Conservation (phyloP, 495 filamentous ascomycete species). For the Hypoxylon cercidicola region DNA sequence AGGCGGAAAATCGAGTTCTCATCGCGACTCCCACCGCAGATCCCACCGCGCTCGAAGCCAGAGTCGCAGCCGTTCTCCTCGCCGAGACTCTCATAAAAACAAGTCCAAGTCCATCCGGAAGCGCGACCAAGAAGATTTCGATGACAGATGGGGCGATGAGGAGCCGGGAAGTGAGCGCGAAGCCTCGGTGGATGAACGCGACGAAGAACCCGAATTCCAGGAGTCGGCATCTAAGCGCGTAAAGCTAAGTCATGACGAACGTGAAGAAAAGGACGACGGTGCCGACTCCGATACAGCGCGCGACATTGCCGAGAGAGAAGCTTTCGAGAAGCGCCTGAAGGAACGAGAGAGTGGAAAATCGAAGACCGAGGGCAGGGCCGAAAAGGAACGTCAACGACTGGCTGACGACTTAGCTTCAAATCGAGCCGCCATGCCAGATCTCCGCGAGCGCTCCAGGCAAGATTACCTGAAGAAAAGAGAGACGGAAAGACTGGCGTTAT, state of each 20-base stretch:
- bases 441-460: slow-evolving; percentile 85
- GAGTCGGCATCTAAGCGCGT: slow-evolving; percentile 67
- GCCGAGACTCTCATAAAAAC: slow-evolving; percentile 61
- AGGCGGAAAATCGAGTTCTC: slow-evolving; percentile 32
- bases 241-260: slow-evolving; percentile 60
- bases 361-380: slow-evolving; percentile 74
- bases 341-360: slow-evolving; percentile 69
- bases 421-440: slow-evolving; percentile 70
- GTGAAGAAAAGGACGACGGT: slow-evolving; percentile 57
- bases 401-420: slow-evolving; percentile 42
- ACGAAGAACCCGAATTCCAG: slow-evolving; percentile 57
- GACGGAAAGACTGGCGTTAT: slow-evolving; percentile 80
- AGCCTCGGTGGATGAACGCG: slow-evolving; percentile 58
- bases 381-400: slow-evolving; percentile 53
- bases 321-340: slow-evolving; percentile 77
- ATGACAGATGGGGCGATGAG: slow-evolving; percentile 85
- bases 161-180: slow-evolving; percentile 63
- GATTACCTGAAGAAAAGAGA: slow-evolving; percentile 95
- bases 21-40: slow-evolving; percentile 35
- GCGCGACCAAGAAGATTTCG: slow-evolving; percentile 62
- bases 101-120: slow-evolving; percentile 60
- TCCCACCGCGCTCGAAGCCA: slow-evolving; percentile 37
- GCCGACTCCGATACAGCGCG: slow-evolving; percentile 68
- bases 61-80: slow-evolving; percentile 48
- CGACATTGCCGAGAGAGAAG: slow-evolving; percentile 77